Base-by-base conservation (phyloP, 1,284 basidiomycete species). In the Fomitopsis pinicola region DNA sequence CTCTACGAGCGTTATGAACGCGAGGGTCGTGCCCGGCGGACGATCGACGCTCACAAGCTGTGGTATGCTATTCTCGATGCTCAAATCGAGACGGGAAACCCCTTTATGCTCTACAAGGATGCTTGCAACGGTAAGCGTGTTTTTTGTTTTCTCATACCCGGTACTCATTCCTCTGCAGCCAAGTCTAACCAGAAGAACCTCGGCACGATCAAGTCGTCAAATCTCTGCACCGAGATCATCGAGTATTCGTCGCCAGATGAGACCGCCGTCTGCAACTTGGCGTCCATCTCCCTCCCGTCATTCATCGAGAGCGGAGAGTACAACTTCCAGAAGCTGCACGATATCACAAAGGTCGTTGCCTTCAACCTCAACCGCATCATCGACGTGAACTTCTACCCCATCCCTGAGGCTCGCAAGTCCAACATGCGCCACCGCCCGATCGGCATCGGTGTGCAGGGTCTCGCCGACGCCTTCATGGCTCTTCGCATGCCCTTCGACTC, bases 181-280 rank as follows among this genome's bases (percentile, higher is more conserved):
- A 98, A 98, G 78, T 97, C 95, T 42, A 99, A 99, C 80, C 97
- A 99, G 78, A 91, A 97, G 81, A 98, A 99, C 77, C 85, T 99
- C 44, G 97, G 97, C 55, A 97, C 94, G 19, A 99, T 99, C 89
- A 99, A 98, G 82, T 97, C 94, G 5, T 98, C 97, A 62, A 99
- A 99, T 77, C 81, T 99, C 50, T 99, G 97, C 82, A 98, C 97
- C 12, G 97, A 99, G 77, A 99, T 99, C 74, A 93, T 99, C 75
- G 95, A 99, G 78, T 99, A 98, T 80, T 97, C 94, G 58, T 86
- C 97, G 12, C 96, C 97, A 0, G 97, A 99, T 62, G 97, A 99
- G 79, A 96, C 93, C 44, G 97, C 97, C 55, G 97, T 99, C 50
- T 99, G 97, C 85, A 99, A 99, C 79, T 86, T 99, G 60, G 97